Percentiles rank a stretch among this genome's conserved stretches.
Conservation (phyloP, 352 stramenopile genomes). For the Phytophthora tubulina region DNA sequence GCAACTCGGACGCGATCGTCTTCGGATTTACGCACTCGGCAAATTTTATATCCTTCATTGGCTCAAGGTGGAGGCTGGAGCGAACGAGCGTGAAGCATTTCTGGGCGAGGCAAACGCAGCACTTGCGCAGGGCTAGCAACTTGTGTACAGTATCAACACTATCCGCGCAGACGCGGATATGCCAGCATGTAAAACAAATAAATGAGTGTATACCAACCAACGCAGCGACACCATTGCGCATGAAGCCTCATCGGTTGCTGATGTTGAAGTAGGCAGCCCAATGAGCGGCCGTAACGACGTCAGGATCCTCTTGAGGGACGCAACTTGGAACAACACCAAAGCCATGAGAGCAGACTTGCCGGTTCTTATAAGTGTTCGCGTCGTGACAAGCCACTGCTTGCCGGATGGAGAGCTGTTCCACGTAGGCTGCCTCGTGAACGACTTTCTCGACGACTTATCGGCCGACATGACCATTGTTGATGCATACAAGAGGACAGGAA, state of each 20-base stretch:
- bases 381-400: conserved; percentile 8
- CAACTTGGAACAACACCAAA: background rate
- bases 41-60: conserved; percentile 48
- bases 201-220: conserved; percentile 22
- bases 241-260: background rate
- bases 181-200: conserved; percentile 18
- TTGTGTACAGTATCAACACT: conserved; percentile 33
- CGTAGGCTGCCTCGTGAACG: conserved; percentile 12
- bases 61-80: conserved; percentile 36
- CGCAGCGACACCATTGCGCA: background rate
- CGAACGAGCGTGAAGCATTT: conserved; percentile 29
- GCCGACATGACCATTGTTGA: conserved; percentile 25
- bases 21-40: conserved; percentile 42
- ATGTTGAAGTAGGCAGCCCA: conserved; percentile 7
- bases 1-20: conserved; percentile 39
- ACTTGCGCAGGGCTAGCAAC: conserved; percentile 26
- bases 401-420: conserved; percentile 19
- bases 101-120: conserved; percentile 27
- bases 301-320: background rate
- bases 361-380: background rate
- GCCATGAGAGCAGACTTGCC: background rate
- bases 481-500: conserved; percentile 13
- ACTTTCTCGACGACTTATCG: conserved; percentile 34
- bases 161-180: conserved; percentile 18
- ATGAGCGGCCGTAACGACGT: background rate